These are phyloP conservation scores for Yamadazyma songkhlaensis DNA, from an alignment of 1,139 yeast genomes.

Conservation along the genomic window DNA sequence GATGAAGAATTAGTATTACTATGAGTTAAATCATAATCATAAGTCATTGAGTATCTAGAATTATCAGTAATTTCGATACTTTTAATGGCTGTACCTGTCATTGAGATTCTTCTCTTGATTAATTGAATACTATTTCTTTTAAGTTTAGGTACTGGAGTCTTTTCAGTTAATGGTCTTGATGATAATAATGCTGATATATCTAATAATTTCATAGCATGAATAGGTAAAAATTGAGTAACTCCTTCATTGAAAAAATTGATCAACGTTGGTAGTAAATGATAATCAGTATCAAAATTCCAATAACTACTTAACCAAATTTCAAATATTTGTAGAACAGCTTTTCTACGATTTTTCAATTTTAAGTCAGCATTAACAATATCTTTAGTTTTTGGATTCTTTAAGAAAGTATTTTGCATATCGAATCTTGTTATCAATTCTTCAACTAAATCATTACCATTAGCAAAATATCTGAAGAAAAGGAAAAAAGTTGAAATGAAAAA, in stretches of 20 bases:
- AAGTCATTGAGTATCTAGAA: constrained; percentile 45
- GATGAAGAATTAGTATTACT: constrained; percentile 45
- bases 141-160: constrained; percentile 13
- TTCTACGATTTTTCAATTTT: constrained; percentile 60
- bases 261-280: constrained; percentile 59
- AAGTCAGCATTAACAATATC: constrained; percentile 47
- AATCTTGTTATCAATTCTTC: constrained; percentile 69
- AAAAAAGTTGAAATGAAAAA: constrained; percentile 75
- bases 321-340: constrained; percentile 63
- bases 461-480: constrained; percentile 74
- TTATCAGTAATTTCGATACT: constrained; percentile 12
- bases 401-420: constrained; percentile 44
- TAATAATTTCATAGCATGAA: constrained; percentile 59
- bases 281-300: constrained; percentile 70
- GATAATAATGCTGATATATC: constrained; percentile 60
- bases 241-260: constrained; percentile 79
- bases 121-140: constrained; percentile 27
- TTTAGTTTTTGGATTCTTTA: constrained; percentile 22
- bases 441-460: constrained; percentile 65
- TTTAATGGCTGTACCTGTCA: constrained; percentile 26
- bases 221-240: constrained; percentile 52
- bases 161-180: constrained; percentile 33
- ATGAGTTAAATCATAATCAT: constrained; percentile 48
- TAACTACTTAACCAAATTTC: constrained; percentile 86
- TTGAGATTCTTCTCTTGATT: constrained; percentile 45